Evolutionary conservation across 805 yeast genomes (phyloP).

Genomic region (Starmera amethionina): DNA sequence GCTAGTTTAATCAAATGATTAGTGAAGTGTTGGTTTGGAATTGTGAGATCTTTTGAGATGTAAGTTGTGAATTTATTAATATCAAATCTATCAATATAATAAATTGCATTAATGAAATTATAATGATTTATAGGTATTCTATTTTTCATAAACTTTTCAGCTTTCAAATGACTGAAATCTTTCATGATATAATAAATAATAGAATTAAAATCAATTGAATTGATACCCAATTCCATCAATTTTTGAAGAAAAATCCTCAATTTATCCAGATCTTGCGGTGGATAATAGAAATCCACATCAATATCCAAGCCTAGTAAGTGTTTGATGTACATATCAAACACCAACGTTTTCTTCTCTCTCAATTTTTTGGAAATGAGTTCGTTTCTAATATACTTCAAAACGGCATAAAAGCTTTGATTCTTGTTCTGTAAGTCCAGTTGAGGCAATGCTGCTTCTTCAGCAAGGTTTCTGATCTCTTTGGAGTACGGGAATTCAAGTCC

Average conservation of each 20-base stretch:
- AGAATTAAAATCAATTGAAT: conserved; percentile 5
- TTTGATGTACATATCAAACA: conserved; percentile 11
- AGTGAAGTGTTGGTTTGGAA: conserved; percentile 5
- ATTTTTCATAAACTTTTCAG: conserved; percentile 8
- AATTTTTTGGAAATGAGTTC: conserved; percentile 11
- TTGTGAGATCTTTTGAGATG: conserved; percentile 6
- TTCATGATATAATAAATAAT: conserved; percentile 16
- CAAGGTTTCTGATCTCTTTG: conserved; percentile 9
- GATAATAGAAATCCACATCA: conserved; percentile 9
- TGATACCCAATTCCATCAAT: conserved; percentile 4
- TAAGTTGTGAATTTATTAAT: conserved; percentile 7
- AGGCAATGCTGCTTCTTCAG: conserved; percentile 8
- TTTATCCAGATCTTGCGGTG: conserved; percentile 15
- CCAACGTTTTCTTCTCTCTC: conserved; percentile 5
- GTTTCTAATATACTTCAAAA: conserved; percentile 13
- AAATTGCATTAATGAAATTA: conserved; percentile 14
- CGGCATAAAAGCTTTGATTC: conserved; percentile 12
- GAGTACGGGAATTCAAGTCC: conserved; percentile 14
- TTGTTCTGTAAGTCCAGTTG: conserved; percentile 11
- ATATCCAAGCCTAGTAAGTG: conserved; percentile 9
- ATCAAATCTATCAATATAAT: conserved; percentile 17
- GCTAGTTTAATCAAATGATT: conserved; percentile 13
- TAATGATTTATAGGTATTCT: conserved; percentile 2
- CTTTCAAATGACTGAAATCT: conserved; percentile 12
- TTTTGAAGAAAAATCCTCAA: conserved; percentile 7